Base-by-base conservation (phyloP, 768 basidiomycete genomes). In the Serpula lacrymans region DNA sequence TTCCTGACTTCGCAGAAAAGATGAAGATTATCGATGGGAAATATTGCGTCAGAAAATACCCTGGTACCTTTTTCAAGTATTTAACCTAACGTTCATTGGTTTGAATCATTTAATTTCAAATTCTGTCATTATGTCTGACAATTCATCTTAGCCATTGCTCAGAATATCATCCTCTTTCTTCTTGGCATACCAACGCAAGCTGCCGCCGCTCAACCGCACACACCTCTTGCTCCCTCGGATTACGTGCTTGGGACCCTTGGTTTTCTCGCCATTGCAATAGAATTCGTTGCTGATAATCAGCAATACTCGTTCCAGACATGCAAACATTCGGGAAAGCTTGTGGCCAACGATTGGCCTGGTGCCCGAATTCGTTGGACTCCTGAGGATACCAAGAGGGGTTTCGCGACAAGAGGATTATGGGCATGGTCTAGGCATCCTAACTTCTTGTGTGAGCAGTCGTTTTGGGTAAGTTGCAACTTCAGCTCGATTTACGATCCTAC, bases 21-120 rank as follows among this genome's bases (percentile, higher is more conserved):
- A 88, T 18, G 92, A 95, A 60, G 93, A 96, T 60, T 97, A 97
- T 54, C 84, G 95, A 20, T 97, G 94, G 89, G 77, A 69, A 2
- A 66, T 91, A 26, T 70, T 96, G 11, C 79, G 93, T 29, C 58
- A 65, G 28, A 70, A 80, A 34, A 54, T 84, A 3, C 75, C 80
- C 11, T 37, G 57, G 2, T 69, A 69, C 62, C 47, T 78, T 7
- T 84, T 84, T 67, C 75, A 80, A 47, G 44, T 85, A n/a, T 39
- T 75, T 22, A 83, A 82, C 61, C 62, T 42, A 11, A 71, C 72
- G 10, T 92, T 91, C 67, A 83, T 93, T 22, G 68, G 81, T 80
- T 47, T 21, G 71, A 53, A 2, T 5, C n/a, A 3, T 4, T 9
- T 33, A 11, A 34, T 11, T 28, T 36, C 35, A 26, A 13, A n/a